Evolutionary conservation across 495 filamentous ascomycete genomes (phyloP).

Genomic region (Aspergillus incahuasiensis): DNA sequence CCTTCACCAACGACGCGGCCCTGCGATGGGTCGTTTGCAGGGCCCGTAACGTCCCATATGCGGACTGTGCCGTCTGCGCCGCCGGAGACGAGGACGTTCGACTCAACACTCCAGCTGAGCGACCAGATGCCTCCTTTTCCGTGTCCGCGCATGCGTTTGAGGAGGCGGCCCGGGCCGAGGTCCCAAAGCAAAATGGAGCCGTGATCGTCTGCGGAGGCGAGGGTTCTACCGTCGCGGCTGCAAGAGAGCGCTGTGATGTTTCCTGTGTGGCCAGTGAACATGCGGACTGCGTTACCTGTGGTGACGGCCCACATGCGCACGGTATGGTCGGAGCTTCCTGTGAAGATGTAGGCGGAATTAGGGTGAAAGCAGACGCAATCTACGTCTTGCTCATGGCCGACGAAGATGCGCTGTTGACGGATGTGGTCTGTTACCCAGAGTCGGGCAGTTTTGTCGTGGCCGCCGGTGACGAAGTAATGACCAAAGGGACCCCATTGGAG

Average conservation of each 20-base stretch:
- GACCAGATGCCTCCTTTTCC: slow-evolving; percentile 92
- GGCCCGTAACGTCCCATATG: slow-evolving; percentile 81
- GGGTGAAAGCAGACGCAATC: slow-evolving; percentile 86
- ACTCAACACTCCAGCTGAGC: slow-evolving; percentile 85
- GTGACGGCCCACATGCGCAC: slow-evolving; percentile 96
- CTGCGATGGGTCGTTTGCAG: slow-evolving; percentile 50
- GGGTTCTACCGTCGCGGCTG: slow-evolving; percentile 76
- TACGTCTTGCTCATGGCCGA: slow-evolving; percentile 85
- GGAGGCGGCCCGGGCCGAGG: slow-evolving; percentile 69
- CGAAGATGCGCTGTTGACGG: slow-evolving; percentile 80
- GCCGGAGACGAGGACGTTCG: slow-evolving; percentile 78
- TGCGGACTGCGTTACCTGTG: slow-evolving; percentile 75
- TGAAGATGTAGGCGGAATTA: slow-evolving; percentile 88
- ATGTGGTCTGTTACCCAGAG: slow-evolving; percentile 90
- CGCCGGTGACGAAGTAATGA: slow-evolving; percentile 87
- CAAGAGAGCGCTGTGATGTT: slow-evolving; percentile 78
- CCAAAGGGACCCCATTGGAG: slow-evolving; percentile 89
- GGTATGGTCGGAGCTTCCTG: slow-evolving; percentile 81
- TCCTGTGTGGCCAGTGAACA: slow-evolving; percentile 88
- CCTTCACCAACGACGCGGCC: slow-evolving; percentile 57
- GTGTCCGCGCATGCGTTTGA: slow-evolving; percentile 92
- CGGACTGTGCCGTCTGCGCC: slow-evolving; percentile 91
- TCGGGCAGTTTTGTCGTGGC: slow-evolving; percentile 82
- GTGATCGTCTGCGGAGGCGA: slow-evolving; percentile 80
- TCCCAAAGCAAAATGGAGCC: slow-evolving; percentile 94